Base-by-base conservation (phyloP, 192 early-diverging fungal genomes). In the Entomortierella parvispora region DNA sequence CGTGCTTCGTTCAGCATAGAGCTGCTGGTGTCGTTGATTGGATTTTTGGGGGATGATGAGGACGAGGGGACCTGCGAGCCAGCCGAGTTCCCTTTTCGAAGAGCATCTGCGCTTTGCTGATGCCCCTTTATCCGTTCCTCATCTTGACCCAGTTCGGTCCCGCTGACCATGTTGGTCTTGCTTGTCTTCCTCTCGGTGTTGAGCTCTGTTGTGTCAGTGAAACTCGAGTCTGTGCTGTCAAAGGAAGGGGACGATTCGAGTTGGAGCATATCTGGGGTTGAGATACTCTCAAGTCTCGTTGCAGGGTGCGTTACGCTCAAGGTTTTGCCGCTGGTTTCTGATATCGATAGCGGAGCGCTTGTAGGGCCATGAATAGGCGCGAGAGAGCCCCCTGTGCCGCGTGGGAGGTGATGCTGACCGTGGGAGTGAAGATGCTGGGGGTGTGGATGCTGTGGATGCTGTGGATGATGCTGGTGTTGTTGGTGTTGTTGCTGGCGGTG, bases 221-320 rank as follows among this genome's bases (percentile, higher is more conserved):
- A 47, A 28, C 15, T 48, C 31, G 25, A 15, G 37, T 15, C 37
- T 26, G 47, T 58, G 42, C 69, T 63, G 2, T 47, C 69, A 2
- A 71, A 44, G 2, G 60, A 58, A 8, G 43, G 59, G 6, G 69
- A 71, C 46, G 69, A 58, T 34, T 63, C 61, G 31, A 71, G 61
- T 23, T 71, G 69, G 8, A 47, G 60, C 60, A 71, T 71, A 50
- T 71, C 61, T n/a, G 69, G 60, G 4, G 69, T 71, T 4, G 61
- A 42, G 17, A 63, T 71, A 32, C 17, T 54, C 15, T 61, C 46
- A 22, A 60, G 22, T 23, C 59, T 57, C 9, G 68, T 40, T 40
- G 37, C 7, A 40, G 5, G 55, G 2, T 55, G 59, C 48, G 31
- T 33, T 17, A 28, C 54, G 54, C 22, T 53, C 47, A 52, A 48